Evolutionary conservation across 768 basidiomycete genomes (phyloP), one percentile per base, ranked within the genome.

Genomic region (Pulveroboletus ravenelii): DNA sequence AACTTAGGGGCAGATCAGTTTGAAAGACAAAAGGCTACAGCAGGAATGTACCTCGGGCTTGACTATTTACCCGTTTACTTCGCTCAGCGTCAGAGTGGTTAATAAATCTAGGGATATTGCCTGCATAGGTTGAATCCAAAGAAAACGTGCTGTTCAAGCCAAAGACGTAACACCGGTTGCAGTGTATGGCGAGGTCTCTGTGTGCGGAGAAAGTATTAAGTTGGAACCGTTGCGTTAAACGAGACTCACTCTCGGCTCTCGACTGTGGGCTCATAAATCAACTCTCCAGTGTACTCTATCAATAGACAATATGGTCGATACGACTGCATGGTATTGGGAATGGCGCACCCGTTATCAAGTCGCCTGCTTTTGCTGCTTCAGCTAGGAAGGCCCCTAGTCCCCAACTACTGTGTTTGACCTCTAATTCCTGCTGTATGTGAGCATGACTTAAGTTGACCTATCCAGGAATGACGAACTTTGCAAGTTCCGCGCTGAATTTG

Each of bases 211-310:
- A 23, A 36, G 18, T 6, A 23, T 42, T 32, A 23, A 13, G 18
- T 20, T 10, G 20, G 9, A 42, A 44, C 10, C 13, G 27, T 38
- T 27, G 6, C 5, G 20, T 25, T 8, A 48, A 46, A 45, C 3
- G 25, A 20, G 10, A 70, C 78, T 50, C 51, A 82, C 84, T 73
- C 74, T 58, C 84, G 75, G 34, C 76, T 78, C 6, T 70, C 63
- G 6, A 74, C 67, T 1, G 80, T 84, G 0, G 69, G 60, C 25
- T 77, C 74, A 42, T 67, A 75, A 4, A 82, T 74, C 17, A 82
- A 54, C 64, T 89, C 85, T 3, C 87, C 87, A 5, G 76, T 62
- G 51, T 89, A 88, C 66, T 88, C 87, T 87, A 41, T 40, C 46
- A 29, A 37, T 13, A 42, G 27, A 47, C 4, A 10, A 36, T 23